Base-by-base conservation (phyloP, 1,284 basidiomycete species). In the Pholiota adiposa region DNA sequence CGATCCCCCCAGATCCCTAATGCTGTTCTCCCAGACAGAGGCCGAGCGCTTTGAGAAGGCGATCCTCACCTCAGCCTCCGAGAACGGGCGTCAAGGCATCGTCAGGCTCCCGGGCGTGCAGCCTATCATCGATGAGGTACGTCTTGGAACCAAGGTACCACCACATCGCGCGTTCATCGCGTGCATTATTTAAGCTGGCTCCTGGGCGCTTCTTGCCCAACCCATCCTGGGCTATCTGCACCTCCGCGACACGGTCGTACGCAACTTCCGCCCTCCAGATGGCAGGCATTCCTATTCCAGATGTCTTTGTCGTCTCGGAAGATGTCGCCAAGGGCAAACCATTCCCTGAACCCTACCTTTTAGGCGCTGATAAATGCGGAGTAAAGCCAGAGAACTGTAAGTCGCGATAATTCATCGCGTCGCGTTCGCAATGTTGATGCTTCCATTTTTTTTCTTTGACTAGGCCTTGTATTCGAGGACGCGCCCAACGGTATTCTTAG, bases 381-480 rank as follows among this genome's bases (percentile, higher is more conserved):
- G 83, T 87, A 11, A 79, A 83, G 36, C 84, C 87, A 25, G 73
- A 79, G 54, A 82, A 82, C 38, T 93, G 89, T 85, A 55, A 62
- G 81, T 71, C 11, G 54, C 41, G 36, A 50, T 52, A 19, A 49
- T 51, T 51, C 29, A 46, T 52, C 27, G 19, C 36, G 21, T 34
- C 48, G 36, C 46, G 41, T n/a, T 51, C 61, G 46, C 64, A 27
- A 33, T 12, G 18, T 33, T 62, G 40, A 56, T 23, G n/a, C 43
- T 41, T 27, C 54, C 44, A 58, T 58, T 53, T 51, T 55, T 41
- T 51, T 40, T 31, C 11, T 31, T 31, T 31, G 29, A n/a, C 8
- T 52, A 90, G 88, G 87, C 65, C 79, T 96, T 54, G 93, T 96
- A 9, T 82, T 96, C 41, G 94, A 96, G 72, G 94, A 96, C 76